phyloP scores from a whole-genome alignment of 2,329 filamentous ascomycete species.

The Nemania serpens region DNA sequence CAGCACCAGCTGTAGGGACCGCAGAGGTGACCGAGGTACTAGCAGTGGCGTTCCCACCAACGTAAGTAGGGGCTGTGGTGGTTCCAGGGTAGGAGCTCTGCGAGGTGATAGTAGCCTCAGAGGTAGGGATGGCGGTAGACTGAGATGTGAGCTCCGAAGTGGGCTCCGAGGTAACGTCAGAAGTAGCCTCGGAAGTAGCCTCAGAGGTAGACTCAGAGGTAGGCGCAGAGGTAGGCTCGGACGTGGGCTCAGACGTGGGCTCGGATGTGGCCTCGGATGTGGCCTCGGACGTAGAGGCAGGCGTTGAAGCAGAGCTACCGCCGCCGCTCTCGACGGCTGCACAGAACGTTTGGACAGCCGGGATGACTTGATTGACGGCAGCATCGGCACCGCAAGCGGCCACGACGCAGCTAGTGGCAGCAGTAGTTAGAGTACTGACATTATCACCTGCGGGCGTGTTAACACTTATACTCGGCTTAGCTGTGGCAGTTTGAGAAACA shows the following conservation, averaged over 20 bases:
- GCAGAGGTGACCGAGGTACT: slow-evolving; percentile 7
- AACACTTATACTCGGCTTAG: neutral
- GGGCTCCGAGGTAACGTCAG: slow-evolving; percentile 1
- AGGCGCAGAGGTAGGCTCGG: neutral
- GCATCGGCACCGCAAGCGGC: slow-evolving; percentile 27
- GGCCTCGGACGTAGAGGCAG: slow-evolving; percentile 3
- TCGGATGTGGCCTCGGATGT: neutral
- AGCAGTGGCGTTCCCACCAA: slow-evolving; percentile 13
- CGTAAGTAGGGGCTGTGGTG: neutral
- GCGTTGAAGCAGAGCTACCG: neutral
- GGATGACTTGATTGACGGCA: slow-evolving; percentile 33
- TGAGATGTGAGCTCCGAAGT: slow-evolving; percentile 23
- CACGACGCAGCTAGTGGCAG: slow-evolving; percentile 33
- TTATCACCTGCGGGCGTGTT: slow-evolving; percentile 22
- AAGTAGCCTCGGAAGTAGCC: neutral
- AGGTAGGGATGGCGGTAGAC: neutral
- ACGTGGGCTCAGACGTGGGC: neutral
- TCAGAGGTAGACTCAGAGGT: neutral
- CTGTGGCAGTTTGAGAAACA: neutral
- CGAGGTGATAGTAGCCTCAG: neutral
- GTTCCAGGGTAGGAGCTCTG: slow-evolving; percentile 7
- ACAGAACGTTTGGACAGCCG: slow-evolving; percentile 33
- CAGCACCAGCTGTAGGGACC: slow-evolving; percentile 25
- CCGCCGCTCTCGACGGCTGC: slow-evolving; percentile 26
- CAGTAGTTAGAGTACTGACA: slow-evolving; percentile 24